Base-by-base conservation (phyloP, 371 early-diverging fungal genomes). In the Phascolomyces articulosus region DNA sequence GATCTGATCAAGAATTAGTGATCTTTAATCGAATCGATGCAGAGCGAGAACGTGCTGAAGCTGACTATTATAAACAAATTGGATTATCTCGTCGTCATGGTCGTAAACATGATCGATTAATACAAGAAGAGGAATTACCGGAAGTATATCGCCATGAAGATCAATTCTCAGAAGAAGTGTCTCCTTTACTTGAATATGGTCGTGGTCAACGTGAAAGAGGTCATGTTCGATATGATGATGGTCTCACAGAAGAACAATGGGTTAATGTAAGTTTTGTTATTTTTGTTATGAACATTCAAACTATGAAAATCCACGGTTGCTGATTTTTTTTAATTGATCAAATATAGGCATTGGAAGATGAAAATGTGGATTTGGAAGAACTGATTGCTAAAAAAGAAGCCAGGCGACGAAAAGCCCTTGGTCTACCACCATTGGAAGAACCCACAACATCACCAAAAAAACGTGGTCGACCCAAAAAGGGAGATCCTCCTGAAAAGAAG, bases 231-330 rank as follows among this genome's bases (percentile, higher is more conserved):
- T 98, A 98, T 72, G 94, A 93, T 69, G 98, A 98, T 68, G 95
- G 92, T 0, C 75, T 98, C 71, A 95, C 95, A 0, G 98, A 98
- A 62, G 96, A 96, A 63, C 95, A 98, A 77, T 98, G 90, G 89
- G 67, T 95, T 20, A 84, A 85, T 51, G 93, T n/a, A n/a, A n/a
- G n/a, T n/a, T n/a, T n/a, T n/a, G n/a, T n/a, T n/a, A n/a, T n/a
- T n/a, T n/a, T 91, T 44, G 75, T 62, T 58, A n/a, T 47, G 6
- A 20, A 8, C 23, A 6, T 18, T 10, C 47, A 47, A 70, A 65
- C 51, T 31, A 61, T 18, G 48, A 60, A 24, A 68, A 53, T 2
- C 66, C 65, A 11, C 61, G 65, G 21, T 67, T 63, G 20, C 69
- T 69, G 7, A 34, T 58, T 3, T 62, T 55, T 61, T 61, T 61